Evolutionary conservation across 805 yeast species (phyloP).

Genomic region (Candida corydali): DNA sequence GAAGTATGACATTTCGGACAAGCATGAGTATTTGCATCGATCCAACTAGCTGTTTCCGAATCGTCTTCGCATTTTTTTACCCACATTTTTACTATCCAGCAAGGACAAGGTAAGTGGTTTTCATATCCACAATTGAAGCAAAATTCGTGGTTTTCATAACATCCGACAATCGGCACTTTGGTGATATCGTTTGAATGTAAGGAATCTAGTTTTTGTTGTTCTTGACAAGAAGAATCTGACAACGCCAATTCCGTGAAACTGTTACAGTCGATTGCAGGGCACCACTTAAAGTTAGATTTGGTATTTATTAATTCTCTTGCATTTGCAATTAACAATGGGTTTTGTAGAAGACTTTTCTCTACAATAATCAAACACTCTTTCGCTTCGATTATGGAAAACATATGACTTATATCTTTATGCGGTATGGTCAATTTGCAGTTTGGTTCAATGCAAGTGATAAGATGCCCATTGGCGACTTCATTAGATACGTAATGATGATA

Average conservation of each 20-base stretch:
- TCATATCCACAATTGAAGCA: conserved; percentile 75
- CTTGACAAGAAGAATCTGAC: conserved; percentile 4
- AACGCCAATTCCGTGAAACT: conserved; percentile 42
- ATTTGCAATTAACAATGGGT: conserved; percentile 33
- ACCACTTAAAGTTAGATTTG: conserved; percentile 58
- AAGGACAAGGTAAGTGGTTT: conserved; percentile 83
- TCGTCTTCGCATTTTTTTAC: conserved; percentile 76
- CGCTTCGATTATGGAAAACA: conserved; percentile 8
- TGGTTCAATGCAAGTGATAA: conserved; percentile 66
- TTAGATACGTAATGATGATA: conserved; percentile 56
- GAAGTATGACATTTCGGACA: conserved; percentile 79
- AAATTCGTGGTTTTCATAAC: conserved; percentile 64
- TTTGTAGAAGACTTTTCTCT: conserved; percentile 22
- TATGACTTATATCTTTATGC: conserved; percentile 32
- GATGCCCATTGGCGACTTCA: conserved; percentile 36
- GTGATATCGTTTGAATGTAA: conserved; percentile 17
- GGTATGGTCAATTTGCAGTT: conserved; percentile 44
- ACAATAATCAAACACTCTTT: conserved; percentile 8
- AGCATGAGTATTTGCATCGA: conserved; percentile 73
- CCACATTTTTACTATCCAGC: conserved; percentile 69
- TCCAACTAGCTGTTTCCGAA: conserved; percentile 86
- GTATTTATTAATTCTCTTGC: conserved; percentile 48
- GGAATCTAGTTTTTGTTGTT: conserved; percentile 11
- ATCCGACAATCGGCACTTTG: conserved; percentile 63
- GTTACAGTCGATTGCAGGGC: conserved; percentile 82